Percentiles rank a stretch among this genome's conserved stretches.
Conservation (phyloP, 208 protist genomes). For the Acanthamoeba culbertsoni region DNA sequence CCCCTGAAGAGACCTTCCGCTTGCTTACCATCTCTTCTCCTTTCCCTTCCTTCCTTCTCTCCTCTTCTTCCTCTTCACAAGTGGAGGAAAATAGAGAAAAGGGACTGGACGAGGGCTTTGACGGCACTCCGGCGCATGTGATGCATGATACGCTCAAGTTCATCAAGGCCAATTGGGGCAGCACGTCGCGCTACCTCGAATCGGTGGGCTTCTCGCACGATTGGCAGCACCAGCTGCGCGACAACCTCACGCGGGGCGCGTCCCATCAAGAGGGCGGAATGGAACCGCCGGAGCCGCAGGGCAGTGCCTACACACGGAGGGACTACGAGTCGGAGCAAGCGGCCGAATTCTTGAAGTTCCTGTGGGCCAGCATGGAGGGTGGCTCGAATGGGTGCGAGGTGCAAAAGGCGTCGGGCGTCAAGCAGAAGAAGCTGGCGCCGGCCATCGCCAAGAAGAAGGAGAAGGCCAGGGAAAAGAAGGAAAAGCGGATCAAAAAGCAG, state of each 20-base stretch:
- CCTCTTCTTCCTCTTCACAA: no score
- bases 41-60: neutral
- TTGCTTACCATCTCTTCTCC: neutral
- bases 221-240: neutral
- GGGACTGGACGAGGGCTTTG: neutral
- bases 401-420: neutral
- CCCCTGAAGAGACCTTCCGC: no score
- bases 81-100: conserved; percentile 19
- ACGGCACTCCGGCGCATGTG: conserved; percentile 39
- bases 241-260: neutral
- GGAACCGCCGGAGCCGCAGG: neutral
- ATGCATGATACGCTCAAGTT: conserved; percentile 50
- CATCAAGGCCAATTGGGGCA: conserved; percentile 54
- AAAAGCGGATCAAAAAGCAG: neutral
- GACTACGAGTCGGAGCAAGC: conserved; percentile 22
- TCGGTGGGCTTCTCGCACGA: neutral
- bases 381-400: neutral
- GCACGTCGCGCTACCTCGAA: neutral
- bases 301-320: neutral
- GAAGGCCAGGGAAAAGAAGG: neutral
- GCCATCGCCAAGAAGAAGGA: neutral
- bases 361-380: conserved; percentile 32
- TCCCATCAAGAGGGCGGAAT: neutral
- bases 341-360: conserved; percentile 7
- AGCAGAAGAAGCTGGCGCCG: neutral